Evolutionary conservation across 164 flowering plant species (phyloP), one percentile per base, ranked within the genome.

Genomic region (Hamamelis virginiana): DNA sequence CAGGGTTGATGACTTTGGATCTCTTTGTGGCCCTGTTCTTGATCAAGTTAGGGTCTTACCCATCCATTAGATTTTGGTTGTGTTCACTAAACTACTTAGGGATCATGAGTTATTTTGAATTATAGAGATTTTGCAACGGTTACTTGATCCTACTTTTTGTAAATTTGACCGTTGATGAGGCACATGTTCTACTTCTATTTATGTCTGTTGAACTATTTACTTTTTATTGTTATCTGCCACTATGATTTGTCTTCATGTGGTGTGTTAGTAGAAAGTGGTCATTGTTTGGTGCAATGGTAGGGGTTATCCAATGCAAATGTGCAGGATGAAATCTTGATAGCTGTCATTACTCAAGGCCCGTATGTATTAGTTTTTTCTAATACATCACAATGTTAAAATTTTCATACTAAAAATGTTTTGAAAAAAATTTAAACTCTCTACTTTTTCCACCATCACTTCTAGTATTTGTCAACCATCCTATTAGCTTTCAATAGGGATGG

Each of bases 21-120:
- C 76, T 15, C 67, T 73, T 5, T 73, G 76, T 22, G 76, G 76
- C 28, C 76, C 76, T 56, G 72, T 73, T 5, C 33, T 73, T 55
- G 76, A 73, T 63, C 43, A 73, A 11, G 76, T 73, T 22, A 64
- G 51, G 62, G 96, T 90, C 44, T 57, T 46, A 50, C 81, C 88
- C 22, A 33, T 77, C 45, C 43, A 59, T 21, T 71, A 66, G 65
- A 21, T n/a, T 8, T 41, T 28, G 62, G 50, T 43, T 51, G 8
- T 26, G n/a, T 9, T 22, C 10, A 28, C 22, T 23, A 27, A 53
- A 15, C 19, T 43, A 59, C 14, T 4, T 21, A 50, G 45, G 55
- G 57, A 65, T 27, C 45, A 27, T 9, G 26, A 41, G 15, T 48
- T 27, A 59, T 9, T 53, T 11, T 33, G 41, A 33, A 33, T 33